Base-by-base conservation (phyloP, 2,329 filamentous ascomycete species). In the Macrophomina tecta region DNA sequence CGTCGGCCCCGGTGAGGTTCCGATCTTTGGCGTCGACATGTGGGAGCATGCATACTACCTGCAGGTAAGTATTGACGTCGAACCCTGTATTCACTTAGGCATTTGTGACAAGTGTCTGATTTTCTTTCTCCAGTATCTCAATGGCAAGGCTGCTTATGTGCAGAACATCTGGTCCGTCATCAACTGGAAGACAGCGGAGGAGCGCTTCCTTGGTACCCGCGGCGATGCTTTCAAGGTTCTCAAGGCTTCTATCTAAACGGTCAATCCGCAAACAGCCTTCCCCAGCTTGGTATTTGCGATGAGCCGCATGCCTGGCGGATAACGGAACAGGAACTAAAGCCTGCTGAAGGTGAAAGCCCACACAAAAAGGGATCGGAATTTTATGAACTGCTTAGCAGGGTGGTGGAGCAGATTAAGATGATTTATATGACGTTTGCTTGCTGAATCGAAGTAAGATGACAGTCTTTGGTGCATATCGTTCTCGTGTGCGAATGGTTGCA, bases 11-110 rank as follows among this genome's bases (percentile, higher is more conserved):
- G 77, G 77, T 4, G 86, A 89, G 70, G 84, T 87, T n/a, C 90
- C 90, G 8, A 81, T 97, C 23, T 84, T 93, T 49, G 92, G 92
- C 0, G 84, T 97, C 2, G 93, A 97, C 77, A 94, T 96, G 87
- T 96, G 92, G 93, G 93, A 97, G 82, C 93, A 97, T 81, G 93
- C 93, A 0, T 97, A 96, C 76, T 97, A 97, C 75, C 81, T 96
- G 18, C 92, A 92, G 84, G 88, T 89, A 69, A 71, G 71, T 45
- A n/a, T 9, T 16, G 5, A 8, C 49, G 12, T 16, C 38, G n/a
- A 18, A 38, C 36, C 1, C 30, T 30, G 3, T 6, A 3, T 23
- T 5, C 42, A 12, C 7, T 30, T 32, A n/a, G 16, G 36, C 32
- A 68, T 16, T 8, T 8, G 30, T 61, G 9, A 61, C 42, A 8